Evolutionary conservation across 768 basidiomycete genomes (phyloP), one percentile per base, ranked within the genome.

Genomic region (Hortiboletus flavorubellus): DNA sequence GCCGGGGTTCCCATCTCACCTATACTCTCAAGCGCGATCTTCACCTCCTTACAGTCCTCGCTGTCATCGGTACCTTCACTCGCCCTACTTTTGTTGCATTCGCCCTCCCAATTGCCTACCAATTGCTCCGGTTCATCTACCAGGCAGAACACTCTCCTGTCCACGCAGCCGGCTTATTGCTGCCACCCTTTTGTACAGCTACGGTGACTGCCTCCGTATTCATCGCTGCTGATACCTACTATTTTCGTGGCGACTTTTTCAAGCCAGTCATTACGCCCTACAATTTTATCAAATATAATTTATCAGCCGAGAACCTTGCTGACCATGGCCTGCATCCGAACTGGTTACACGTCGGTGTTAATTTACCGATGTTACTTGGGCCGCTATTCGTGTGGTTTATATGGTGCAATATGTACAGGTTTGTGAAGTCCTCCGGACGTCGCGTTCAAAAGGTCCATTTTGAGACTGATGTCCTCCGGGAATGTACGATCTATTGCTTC

Each of bases 241-340:
- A 74, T 61, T 75, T 73, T 55, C 60, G 58, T 11, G 64, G 64
- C 6, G 59, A 56, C 50, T 49, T 62, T 43, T 52, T 54, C 26
- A 40, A 52, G 7, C 26, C 56, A 5, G 68, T 71, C 31, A 26
- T 75, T 11, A 72, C 75, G 5, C 75, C 75, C 16, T 67, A 70
- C 49, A 76, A 76, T 48, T 72, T 75, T 47, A 39, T 75, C 59
- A 64, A 59, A 37, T 76, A 75, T 54, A 76, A 75, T 55, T 49
- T 74, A n/a, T 65, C 68, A 3, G 51, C 68, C 10, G 58, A 65
- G 15, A 76, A 76, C 60, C 68, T 75, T 34, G 71, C 71, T 0
- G 68, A 65, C 29, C 75, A 76, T 46, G 75, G 75, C 9, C 51
- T 76, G 15, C 75, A 76, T 59, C 75, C 75, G 2, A 65, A 65